Base-by-base conservation (phyloP, 305 asterid genomes). In the Solanum hybrid region DNA sequence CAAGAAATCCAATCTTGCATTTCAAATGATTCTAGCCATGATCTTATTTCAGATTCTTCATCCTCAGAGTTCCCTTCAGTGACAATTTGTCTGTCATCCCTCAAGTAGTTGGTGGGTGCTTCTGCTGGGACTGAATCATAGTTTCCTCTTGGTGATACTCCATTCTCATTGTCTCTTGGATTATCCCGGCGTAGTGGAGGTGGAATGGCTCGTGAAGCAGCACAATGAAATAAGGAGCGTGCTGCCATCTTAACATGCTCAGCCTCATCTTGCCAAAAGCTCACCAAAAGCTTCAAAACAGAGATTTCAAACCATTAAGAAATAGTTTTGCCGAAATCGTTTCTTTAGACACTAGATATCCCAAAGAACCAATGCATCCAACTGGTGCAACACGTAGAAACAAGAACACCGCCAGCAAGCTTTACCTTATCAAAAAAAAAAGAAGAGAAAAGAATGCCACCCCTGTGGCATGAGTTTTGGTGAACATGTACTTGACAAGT, bases 241-340 rank as follows among this genome's bases (percentile, higher is more conserved):
- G 99, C 99, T 91, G 99, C 98, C 98, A 97, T 95, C 92, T 94
- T 95, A 88, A 97, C 98, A 92, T 96, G 99, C 90, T 97, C 99
- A 86, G 93, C 92, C 91, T 97, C 98, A 73, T 95, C 94, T 94
- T 95, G 99, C 99, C 99, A 97, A 92, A 97, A 97, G 97, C 99
- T 95, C 90, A 95, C 99, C 92, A 97, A 90, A 91, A 97, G 96
- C 99, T 97, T 95, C 88, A 86, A 90, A 91, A 89, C 69, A 91
- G 77, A 85, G n/a, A 85, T 85, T 32, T 85, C 76, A 85, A 85
- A 85, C 22, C 76, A 56, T 56, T 85, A 85, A 85, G 51, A 85
- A 51, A 85, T 22, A 85, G 76, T 34, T 82, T 84, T 31, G 29
- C 73, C 27, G 35, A 31, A 71, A 84, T 10, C 8, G 3, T 17